These are phyloP conservation scores for Crataegus laevigata DNA, from an alignment of 306 rosid genomes.

Conservation along the genomic window DNA sequence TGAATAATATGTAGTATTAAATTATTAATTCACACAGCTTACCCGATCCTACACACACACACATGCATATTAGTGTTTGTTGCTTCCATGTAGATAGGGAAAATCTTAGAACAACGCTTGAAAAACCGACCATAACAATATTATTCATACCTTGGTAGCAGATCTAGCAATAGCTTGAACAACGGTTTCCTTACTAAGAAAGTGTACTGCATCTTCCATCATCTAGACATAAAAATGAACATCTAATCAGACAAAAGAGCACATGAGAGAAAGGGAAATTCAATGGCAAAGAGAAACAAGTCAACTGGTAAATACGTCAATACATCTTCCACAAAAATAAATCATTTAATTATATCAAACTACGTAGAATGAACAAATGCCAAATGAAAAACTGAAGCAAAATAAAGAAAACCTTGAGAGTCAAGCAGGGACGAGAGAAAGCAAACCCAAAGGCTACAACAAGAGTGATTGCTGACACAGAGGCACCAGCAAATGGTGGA, in stretches of 20 bases:
- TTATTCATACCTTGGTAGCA: conserved; percentile 75
- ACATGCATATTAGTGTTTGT: not conserved
- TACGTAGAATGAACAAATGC: not conserved
- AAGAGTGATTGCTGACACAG: conserved; percentile 93
- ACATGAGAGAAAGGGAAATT: not conserved
- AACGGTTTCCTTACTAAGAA: conserved; percentile 90
- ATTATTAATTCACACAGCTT: not conserved
- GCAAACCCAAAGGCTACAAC: conserved; percentile 99
- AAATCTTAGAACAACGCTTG: not conserved
- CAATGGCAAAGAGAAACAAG: not conserved
- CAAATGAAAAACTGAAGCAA: not conserved
- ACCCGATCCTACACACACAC: not conserved
- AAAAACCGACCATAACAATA: not conserved
- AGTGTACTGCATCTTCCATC: conserved; percentile 98
- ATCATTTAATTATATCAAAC: not conserved
- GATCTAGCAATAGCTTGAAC: conserved; percentile 96
- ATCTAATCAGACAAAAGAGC: conserved; percentile 5
- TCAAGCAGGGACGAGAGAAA: conserved; percentile 95
- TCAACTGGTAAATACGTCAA: not conserved
- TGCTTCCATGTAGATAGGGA: not conserved
- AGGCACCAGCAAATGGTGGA: conserved; percentile 99
- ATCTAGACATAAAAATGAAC: conserved; percentile 40
- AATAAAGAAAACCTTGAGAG: conserved; percentile 69
- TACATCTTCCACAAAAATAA: not conserved
- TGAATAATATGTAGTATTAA: not conserved